phyloP scores from a whole-genome alignment of 1,139 yeast species.

The Taphrina deformans region DNA sequence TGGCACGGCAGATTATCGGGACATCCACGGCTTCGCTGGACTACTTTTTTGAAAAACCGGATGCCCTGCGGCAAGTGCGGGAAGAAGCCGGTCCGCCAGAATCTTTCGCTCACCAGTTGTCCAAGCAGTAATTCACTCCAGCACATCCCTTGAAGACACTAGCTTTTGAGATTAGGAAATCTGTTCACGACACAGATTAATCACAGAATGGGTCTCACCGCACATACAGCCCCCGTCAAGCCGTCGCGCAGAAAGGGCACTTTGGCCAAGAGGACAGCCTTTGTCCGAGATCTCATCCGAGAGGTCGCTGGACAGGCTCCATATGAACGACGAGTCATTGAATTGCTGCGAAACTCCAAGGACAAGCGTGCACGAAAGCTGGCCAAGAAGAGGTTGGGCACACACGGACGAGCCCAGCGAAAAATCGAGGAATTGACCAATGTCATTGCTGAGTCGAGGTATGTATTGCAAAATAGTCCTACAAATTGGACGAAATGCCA shows the following conservation, averaged over 20 bases:
- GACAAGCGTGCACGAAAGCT: slow-evolving; percentile 99
- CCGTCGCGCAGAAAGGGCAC: slow-evolving; percentile 97
- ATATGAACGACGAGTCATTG: slow-evolving; percentile 99
- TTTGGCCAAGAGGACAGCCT: slow-evolving; percentile 90
- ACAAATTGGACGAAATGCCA: neutral
- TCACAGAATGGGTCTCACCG: slow-evolving; percentile 65
- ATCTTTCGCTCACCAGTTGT: neutral
- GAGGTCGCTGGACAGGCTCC: slow-evolving; percentile 99
- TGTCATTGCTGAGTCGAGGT: slow-evolving; percentile 85
- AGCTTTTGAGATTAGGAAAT: neutral
- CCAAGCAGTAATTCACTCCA: neutral
- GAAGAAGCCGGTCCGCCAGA: neutral
- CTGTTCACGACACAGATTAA: neutral
- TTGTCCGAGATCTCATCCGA: slow-evolving; percentile 91
- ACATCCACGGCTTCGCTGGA: neutral
- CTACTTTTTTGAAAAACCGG: slow-evolving; percentile 5
- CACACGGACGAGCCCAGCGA: slow-evolving; percentile 99
- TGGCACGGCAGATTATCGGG: neutral
- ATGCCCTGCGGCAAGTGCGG: neutral
- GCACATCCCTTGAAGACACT: neutral
- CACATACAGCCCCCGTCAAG: slow-evolving; percentile 91
- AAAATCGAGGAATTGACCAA: slow-evolving; percentile 98
- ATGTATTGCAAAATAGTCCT: slow-evolving; percentile 47
- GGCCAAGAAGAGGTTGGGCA: slow-evolving; percentile 99
- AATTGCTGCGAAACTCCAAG: slow-evolving; percentile 99